phyloP scores from a whole-genome alignment of 2,329 filamentous ascomycete species.

The Podosphaera leucotricha region DNA sequence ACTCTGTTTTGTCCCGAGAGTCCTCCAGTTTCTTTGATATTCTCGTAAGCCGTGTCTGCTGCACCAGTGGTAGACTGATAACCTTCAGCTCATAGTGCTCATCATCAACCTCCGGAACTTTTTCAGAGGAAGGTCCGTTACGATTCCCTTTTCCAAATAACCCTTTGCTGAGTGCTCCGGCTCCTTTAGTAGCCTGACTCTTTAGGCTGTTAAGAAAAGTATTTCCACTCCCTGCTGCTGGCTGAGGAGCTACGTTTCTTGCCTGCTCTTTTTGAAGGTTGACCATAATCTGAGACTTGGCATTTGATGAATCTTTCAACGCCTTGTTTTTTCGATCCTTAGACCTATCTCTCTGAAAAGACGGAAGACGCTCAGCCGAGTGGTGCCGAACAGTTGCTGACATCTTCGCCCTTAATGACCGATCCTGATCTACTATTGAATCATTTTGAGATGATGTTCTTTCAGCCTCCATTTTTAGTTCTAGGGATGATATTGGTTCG shows the following conservation, averaged over 20 bases:
- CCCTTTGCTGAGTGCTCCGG: conserved; percentile 60
- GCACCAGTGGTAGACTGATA: conserved; percentile 64
- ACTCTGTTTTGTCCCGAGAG: conserved; percentile 87
- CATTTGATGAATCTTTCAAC: conserved; percentile 14
- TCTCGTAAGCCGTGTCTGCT: conserved; percentile 73
- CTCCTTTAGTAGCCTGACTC: conserved; percentile 47
- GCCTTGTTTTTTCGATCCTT: conserved; percentile 13
- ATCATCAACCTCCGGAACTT: conserved; percentile 42
- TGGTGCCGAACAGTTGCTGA: conserved; percentile 40
- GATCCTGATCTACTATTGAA: conserved; percentile 30
- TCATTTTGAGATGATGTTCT: conserved; percentile 15
- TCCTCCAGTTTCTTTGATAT: conserved; percentile 77
- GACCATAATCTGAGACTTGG: conserved; percentile 13
- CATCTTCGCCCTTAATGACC: conserved; percentile 44
- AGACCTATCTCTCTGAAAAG: conserved; percentile 21
- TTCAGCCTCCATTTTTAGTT: conserved; percentile 14
- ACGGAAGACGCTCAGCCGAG: conserved; percentile 41
- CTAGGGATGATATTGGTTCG: conserved; percentile 9
- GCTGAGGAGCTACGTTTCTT: conserved; percentile 1
- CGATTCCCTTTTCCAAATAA: conserved; percentile 58
- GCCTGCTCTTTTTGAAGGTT: conserved; percentile 12
- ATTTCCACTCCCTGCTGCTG: conserved; percentile 29
- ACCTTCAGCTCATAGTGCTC: conserved; percentile 69
- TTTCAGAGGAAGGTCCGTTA: conserved; percentile 45
- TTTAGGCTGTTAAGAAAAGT: conserved; percentile 52